Percentiles rank a stretch among this genome's conserved stretches.
phyloP scores from a whole-genome alignment of 306 rosid genomes.

The Luffa aegyptiaca region DNA sequence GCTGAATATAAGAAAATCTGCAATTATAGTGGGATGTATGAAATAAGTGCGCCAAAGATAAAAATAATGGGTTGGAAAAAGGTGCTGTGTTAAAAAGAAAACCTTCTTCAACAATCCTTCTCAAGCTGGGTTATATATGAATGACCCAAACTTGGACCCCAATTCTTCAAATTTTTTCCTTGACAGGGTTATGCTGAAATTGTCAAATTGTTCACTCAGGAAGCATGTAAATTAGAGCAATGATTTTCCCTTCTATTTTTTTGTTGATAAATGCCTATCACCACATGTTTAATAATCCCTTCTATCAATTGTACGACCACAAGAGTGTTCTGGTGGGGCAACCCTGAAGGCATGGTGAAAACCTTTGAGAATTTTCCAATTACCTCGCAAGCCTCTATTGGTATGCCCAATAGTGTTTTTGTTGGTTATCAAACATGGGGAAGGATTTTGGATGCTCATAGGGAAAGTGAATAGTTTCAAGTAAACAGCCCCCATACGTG shows the following conservation, averaged over 20 bases:
- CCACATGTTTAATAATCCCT: too few relatives aligned
- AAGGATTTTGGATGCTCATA: not conserved
- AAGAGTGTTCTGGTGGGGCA: not conserved
- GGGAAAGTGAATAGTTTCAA: not conserved
- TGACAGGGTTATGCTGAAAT: not conserved
- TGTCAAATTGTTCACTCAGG: not conserved
- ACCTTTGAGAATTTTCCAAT: not conserved
- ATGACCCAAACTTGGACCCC: not conserved
- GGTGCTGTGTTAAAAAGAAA: not conserved
- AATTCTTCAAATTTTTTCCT: not conserved
- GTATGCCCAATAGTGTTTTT: not conserved
- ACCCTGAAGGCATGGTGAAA: not conserved
- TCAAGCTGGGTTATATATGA: not conserved
- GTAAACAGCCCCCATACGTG: not conserved
- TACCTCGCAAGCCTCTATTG: not conserved
- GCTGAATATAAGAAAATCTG: too few relatives aligned
- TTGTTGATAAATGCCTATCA: not conserved
- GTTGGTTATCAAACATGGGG: not conserved
- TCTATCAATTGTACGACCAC: not conserved
- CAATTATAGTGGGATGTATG: too few relatives aligned
- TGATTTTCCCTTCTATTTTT: not conserved
- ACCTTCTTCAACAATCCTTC: not conserved
- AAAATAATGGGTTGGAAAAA: not conserved
- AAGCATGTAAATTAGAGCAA: not conserved
- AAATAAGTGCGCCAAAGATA: too few relatives aligned